Conservation (phyloP, 306 rosid species). For the Dalbergia cultrata region DNA sequence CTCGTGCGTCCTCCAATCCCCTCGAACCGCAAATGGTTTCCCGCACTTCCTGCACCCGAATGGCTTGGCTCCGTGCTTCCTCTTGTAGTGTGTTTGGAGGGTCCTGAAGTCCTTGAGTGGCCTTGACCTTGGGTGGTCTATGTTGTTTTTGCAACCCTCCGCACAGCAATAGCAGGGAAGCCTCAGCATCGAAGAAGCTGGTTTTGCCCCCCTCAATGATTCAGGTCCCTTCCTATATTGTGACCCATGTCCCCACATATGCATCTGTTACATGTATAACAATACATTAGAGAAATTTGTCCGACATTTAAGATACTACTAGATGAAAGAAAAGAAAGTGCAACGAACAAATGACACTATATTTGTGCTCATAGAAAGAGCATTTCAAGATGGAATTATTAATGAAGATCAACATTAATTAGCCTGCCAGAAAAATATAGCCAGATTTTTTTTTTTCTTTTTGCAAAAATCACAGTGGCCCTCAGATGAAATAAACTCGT, state of each 20-base stretch:
- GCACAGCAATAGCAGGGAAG: constrained; percentile 95
- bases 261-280: constrained; percentile 66
- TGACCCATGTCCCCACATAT: constrained; percentile 99
- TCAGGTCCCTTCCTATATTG: constrained; percentile 93
- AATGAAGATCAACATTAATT: no score
- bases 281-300: neutral
- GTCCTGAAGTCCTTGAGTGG: constrained; percentile 91
- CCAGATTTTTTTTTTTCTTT: no score
- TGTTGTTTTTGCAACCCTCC: constrained; percentile 90
- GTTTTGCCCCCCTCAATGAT: constrained; percentile 79
- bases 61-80: constrained; percentile 94
- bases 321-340: neutral
- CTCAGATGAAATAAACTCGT: no score
- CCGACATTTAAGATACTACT: neutral
- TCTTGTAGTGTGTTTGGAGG: constrained; percentile 92
- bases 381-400: neutral
- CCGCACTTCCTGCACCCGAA: constrained; percentile 87
- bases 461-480: no score
- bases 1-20: constrained; percentile 98
- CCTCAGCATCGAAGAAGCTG: constrained; percentile 80
- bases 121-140: constrained; percentile 83
- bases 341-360: neutral
- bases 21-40: constrained; percentile 86
- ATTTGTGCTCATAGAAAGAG: neutral
- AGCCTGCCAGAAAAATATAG: no score